A percentile compares a stretch with the other conserved stretches of the same genome.
These are phyloP conservation scores for Exophiala sp. DNA, from an alignment of 2,329 filamentous ascomycete species.

Conservation along the genomic window DNA sequence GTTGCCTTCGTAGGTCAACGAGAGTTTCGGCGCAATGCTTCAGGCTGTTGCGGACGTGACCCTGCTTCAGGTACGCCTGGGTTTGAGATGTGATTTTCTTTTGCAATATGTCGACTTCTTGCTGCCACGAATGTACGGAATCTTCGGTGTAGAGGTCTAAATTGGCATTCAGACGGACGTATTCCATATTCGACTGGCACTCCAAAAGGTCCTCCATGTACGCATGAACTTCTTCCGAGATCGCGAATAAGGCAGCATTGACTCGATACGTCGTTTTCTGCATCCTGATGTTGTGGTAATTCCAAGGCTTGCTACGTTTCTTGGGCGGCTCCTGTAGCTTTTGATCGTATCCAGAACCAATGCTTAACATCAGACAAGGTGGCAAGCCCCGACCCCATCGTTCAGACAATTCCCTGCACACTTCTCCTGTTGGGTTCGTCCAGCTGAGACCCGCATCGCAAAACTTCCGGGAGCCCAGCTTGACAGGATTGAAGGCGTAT, in stretches of 20 bases:
- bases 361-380: not conserved
- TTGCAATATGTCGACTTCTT: not conserved
- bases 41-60: not conserved
- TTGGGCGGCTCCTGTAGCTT: not conserved
- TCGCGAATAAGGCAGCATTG: not conserved
- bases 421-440: not conserved
- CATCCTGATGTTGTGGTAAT: not conserved
- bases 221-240: not conserved
- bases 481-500: not conserved
- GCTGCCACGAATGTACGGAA: not conserved
- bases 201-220: not conserved
- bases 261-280: not conserved
- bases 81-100: not conserved
- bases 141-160: not conserved
- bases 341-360: conserved; percentile 1
- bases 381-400: not conserved
- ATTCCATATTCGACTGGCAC: not conserved
- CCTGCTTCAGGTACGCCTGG: not conserved
- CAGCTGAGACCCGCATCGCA: conserved; percentile 1
- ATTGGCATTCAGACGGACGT: not conserved
- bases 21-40: conserved; percentile 5
- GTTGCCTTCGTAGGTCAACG: not conserved
- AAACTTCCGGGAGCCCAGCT: not conserved
- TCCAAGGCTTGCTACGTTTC: not conserved
- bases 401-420: not conserved